Percentiles rank a stretch among this genome's conserved stretches.
Evolutionary conservation across 2,329 filamentous ascomycete genomes (phyloP).

Genomic region (Fusarium proliferatum): DNA sequence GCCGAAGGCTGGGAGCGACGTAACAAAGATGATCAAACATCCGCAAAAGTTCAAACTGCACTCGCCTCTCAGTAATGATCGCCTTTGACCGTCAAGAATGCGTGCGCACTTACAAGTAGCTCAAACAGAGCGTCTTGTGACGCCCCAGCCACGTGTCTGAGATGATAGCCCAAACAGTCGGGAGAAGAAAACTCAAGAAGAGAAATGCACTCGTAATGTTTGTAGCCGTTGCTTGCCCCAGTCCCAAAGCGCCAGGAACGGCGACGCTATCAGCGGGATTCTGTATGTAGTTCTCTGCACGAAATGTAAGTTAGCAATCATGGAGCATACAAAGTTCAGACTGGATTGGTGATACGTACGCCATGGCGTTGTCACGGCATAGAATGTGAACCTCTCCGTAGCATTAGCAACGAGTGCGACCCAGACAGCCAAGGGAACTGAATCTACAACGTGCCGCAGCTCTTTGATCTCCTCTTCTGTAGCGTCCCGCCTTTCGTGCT

Average conservation of each 20-base stretch:
- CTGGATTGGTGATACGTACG: not conserved
- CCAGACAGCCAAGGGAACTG: not conserved
- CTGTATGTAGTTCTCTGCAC: not conserved
- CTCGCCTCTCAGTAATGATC: fast-evolving
- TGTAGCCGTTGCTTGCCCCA: not conserved
- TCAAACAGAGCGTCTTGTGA: not conserved
- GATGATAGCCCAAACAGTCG: not conserved
- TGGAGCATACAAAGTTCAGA: not conserved
- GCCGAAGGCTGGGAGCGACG: not conserved
- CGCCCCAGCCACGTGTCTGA: not conserved
- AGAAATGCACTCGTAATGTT: not conserved
- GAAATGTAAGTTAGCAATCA: not conserved
- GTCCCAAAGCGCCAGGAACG: not conserved
- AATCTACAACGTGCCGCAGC: not conserved
- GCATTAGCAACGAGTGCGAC: not conserved
- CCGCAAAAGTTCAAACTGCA: not conserved
- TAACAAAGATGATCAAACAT: not conserved
- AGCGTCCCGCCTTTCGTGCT: not conserved
- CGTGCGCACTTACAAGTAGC: not conserved
- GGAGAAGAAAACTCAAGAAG: not conserved
- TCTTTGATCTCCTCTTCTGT: not conserved
- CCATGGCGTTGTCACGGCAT: conserved; percentile 1
- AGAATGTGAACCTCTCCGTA: not conserved
- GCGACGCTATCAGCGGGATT: not conserved
- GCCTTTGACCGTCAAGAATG: fast-evolving